These are phyloP conservation scores for Coniochaeta sp. DNA, from an alignment of 2,329 filamentous ascomycete genomes.

Conservation along the genomic window DNA sequence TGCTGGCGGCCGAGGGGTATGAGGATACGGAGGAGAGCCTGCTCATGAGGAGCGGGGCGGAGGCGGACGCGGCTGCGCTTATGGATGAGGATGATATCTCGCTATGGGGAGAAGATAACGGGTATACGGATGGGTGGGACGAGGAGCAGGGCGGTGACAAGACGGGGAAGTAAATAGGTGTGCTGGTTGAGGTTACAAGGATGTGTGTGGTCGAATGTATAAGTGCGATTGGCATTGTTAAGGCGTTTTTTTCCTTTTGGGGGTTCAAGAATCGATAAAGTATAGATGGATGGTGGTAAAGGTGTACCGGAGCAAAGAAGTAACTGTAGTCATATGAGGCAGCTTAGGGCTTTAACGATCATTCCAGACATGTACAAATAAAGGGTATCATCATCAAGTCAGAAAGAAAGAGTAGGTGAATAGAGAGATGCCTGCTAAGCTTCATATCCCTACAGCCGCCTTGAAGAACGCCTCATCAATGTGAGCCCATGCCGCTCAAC, in stretches of 20 bases:
- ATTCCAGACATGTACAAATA: neutral
- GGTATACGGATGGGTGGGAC: conserved; percentile 19
- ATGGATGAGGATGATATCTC: conserved; percentile 55
- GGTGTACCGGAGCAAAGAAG: neutral
- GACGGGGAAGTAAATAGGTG: conserved; percentile 15
- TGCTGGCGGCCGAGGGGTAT: conserved; percentile 10
- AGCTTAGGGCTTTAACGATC: neutral
- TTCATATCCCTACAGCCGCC: neutral
- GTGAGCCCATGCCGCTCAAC: neutral
- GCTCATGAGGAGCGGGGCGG: conserved; percentile 14
- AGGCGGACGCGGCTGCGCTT: conserved; percentile 36
- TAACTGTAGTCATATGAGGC: neutral
- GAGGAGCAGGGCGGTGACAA: conserved; percentile 13
- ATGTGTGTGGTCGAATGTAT: neutral
- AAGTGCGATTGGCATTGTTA: neutral
- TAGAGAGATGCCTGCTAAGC: neutral
- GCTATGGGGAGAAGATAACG: conserved; percentile 37
- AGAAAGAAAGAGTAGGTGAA: neutral
- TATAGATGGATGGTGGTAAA: neutral
- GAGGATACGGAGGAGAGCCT: conserved; percentile 35
- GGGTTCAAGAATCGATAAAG: neutral
- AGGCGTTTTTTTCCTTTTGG: neutral
- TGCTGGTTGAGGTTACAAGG: neutral
- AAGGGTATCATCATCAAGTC: neutral
- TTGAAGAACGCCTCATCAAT: neutral